phyloP scores from a whole-genome alignment of 805 yeast species.

The Saccharomycopsis capsularis region DNA sequence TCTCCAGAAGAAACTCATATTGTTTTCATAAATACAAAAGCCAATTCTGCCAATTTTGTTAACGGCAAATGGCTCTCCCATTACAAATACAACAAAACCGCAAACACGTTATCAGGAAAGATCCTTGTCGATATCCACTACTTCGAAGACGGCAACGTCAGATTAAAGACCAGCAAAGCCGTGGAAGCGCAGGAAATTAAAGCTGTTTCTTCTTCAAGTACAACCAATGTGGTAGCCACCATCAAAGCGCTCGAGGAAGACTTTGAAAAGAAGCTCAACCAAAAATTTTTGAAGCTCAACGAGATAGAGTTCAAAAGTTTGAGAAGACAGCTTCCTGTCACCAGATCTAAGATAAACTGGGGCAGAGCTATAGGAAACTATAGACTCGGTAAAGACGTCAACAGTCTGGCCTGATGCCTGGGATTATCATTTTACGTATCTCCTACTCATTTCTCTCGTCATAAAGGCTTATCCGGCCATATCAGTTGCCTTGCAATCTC shows the following conservation, averaged over 20 bases:
- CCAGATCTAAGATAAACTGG: slow-evolving; percentile 90
- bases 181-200: too few relatives aligned
- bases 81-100: slow-evolving; percentile 39
- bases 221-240: background rate
- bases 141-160: slow-evolving; percentile 93
- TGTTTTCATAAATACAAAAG: slow-evolving; percentile 62
- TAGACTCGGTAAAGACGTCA: slow-evolving; percentile 77
- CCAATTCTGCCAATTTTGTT: slow-evolving; percentile 73
- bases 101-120: slow-evolving; percentile 40
- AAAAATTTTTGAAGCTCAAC: slow-evolving; percentile 63
- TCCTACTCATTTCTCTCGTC: too few relatives aligned
- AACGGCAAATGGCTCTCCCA: slow-evolving; percentile 83
- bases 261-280: slow-evolving; percentile 53
- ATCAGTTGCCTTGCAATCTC: too few relatives aligned
- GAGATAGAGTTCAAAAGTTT: slow-evolving; percentile 75
- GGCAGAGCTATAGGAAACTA: slow-evolving; percentile 88
- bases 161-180: slow-evolving; percentile 46
- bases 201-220: background rate
- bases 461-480: too few relatives aligned
- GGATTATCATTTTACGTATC: too few relatives aligned
- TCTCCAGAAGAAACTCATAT: slow-evolving; percentile 32
- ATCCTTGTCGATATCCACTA: slow-evolving; percentile 76
- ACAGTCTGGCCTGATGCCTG: too few relatives aligned
- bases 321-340: slow-evolving; percentile 87
- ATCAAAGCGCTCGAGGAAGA: slow-evolving; percentile 34